These are phyloP conservation scores for Blepharisma undulans DNA, from an alignment of 169 alveolate species.

Conservation along the genomic window DNA sequence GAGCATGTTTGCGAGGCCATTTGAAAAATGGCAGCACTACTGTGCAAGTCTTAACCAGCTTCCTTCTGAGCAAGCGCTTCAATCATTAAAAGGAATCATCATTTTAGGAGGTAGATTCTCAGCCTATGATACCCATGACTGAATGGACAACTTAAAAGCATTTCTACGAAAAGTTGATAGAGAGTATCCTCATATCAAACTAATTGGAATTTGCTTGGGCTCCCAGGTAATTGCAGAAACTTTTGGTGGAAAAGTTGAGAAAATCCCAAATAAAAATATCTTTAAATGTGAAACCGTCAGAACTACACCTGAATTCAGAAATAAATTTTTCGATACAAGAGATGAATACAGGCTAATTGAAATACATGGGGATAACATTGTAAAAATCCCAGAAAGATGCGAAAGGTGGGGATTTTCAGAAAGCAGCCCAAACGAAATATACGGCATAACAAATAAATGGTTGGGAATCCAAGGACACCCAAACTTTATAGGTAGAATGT, in stretches of 20 bases:
- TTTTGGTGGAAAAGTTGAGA: conserved; percentile 17
- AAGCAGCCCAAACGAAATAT: not conserved
- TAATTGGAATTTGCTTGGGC: conserved; percentile 28
- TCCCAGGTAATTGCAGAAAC: not conserved
- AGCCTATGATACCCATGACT: not conserved
- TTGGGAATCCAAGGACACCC: conserved; percentile 20
- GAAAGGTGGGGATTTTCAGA: not conserved
- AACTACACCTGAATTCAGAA: not conserved
- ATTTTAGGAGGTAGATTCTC: not conserved
- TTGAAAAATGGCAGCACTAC: conserved; percentile 21
- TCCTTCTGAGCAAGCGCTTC: not conserved
- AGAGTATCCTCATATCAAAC: not conserved
- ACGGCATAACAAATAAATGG: not conserved
- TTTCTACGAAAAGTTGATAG: not conserved
- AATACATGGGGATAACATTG: conserved; percentile 24
- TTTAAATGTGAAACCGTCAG: not conserved
- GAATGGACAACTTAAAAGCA: not conserved
- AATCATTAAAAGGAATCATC: not conserved
- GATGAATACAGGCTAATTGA: not conserved
- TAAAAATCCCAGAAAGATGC: not conserved
- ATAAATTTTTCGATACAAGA: not conserved
- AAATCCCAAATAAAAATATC: not conserved
- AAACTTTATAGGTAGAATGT: not conserved
- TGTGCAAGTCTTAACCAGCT: not conserved
- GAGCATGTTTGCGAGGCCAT: not conserved